Base-by-base conservation (phyloP, 495 filamentous ascomycete species). In the Penicillium antarcticum region DNA sequence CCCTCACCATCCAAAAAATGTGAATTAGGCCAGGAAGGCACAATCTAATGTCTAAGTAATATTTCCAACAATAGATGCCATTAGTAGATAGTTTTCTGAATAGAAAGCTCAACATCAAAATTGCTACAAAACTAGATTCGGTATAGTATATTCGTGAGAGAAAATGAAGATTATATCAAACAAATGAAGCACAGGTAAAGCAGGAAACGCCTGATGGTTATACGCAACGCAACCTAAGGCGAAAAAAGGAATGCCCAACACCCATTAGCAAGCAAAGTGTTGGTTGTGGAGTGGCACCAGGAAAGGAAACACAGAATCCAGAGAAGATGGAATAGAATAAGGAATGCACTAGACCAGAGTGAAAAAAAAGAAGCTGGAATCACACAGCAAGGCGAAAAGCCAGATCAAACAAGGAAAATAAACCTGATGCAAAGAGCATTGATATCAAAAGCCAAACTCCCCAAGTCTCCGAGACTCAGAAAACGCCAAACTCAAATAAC, bases 371-470 rank as follows among this genome's bases (percentile, higher is more conserved):
- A 41, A 26, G 4, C 2, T 14, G 43, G 23, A 35, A 45, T 35
- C 43, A 35, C 26, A 33, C 26, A 34, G 38, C 37, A 41, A 49
- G 29, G 36, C 17, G 26, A 34, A 41, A 18, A 41, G 34, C 21
- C 36, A 17, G 8, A 35, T 35, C 33, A 9, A 18, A 46, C 17
- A 11, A 26, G n/a, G 17, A 38, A 39, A 21, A 46, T 13, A 11
- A 33, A 41, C 13, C 17, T 12, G 36, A 41, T 49, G 46, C 46
- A 47, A 40, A 46, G 31, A 44, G 40, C 21, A 31, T 39, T 56
- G 47, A 51, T 56, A 50, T 50, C 42, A 45, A 45, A 42, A 17
- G 10, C 35, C 42, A 34, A 49, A 41, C 29, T 23, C 45, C 47
- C 47, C 17, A 40, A 40, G n/a, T 48, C 26, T 42, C 38, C 47